Conservation (phyloP, 2,329 filamentous ascomycete species). For the Parasarocladium wereldwijsianum region DNA sequence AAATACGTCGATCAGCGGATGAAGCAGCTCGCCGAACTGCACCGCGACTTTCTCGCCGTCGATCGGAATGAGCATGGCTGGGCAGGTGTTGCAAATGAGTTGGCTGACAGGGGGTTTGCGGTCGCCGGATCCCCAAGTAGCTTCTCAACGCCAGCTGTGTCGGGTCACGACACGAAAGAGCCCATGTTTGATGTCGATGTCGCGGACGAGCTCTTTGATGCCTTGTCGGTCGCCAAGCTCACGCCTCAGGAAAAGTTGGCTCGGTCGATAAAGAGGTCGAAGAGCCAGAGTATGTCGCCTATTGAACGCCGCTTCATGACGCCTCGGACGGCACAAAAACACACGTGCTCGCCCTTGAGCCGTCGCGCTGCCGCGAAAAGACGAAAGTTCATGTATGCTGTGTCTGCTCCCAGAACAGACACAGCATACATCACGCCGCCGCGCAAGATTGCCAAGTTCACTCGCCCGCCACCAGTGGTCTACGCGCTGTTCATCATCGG, state of each 20-base stretch:
- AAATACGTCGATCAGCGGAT: conserved; percentile 20
- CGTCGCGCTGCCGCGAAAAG: no score
- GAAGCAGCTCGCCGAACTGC: conserved; percentile 18
- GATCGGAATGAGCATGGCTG: conserved; percentile 16
- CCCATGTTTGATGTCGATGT: conserved; percentile 1
- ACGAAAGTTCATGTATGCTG: no score
- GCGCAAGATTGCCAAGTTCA: conserved; percentile 9
- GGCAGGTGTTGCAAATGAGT: conserved; percentile 11
- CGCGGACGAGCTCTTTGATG: conserved; percentile 1
- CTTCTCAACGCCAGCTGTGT: neutral
- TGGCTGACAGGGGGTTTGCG: neutral
- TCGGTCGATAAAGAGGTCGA: neutral
- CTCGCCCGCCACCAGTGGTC: conserved; percentile 22
- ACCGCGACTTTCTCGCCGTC: conserved; percentile 19
- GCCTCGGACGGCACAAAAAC: neutral
- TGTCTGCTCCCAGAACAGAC: neutral
- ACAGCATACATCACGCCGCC: conserved; percentile 6
- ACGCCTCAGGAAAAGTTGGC: neutral
- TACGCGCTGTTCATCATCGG: conserved; percentile 28
- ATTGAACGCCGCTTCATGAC: neutral
- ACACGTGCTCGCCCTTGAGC: no score
- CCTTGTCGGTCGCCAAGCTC: neutral
- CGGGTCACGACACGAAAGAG: neutral
- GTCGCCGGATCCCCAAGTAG: conserved; percentile 1
- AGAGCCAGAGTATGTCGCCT: neutral